phyloP scores from a whole-genome alignment of 164 flowering plant species.

The Dillenia turbinata region DNA sequence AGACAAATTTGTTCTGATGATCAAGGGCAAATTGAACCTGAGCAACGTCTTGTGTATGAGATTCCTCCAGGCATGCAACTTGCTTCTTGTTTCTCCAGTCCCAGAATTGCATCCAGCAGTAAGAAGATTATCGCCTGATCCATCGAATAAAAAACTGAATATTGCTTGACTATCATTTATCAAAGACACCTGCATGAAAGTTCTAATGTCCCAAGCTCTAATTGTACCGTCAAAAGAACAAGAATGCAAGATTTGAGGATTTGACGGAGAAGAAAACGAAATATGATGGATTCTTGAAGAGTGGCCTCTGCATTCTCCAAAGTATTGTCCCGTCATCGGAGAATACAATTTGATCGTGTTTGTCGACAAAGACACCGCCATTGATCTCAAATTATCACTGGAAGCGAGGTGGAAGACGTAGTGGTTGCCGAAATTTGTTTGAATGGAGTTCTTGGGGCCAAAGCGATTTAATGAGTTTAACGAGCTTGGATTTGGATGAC shows the following conservation, averaged over 20 bases:
- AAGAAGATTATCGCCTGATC: constrained; percentile 59
- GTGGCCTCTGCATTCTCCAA: constrained; percentile 87
- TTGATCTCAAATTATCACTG: constrained; percentile 60
- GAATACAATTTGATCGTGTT: constrained; percentile 82
- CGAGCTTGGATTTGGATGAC: constrained; percentile 6
- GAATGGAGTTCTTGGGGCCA: constrained; percentile 73
- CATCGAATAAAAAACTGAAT: constrained; percentile 87
- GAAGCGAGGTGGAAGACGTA: constrained; percentile 86
- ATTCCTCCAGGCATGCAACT: constrained; percentile 90
- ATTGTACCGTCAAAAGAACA: constrained; percentile 87
- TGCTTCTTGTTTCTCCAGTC: constrained; percentile 84
- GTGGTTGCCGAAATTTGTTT: constrained; percentile 87
- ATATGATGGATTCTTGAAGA: constrained; percentile 61
- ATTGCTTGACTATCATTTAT: constrained; percentile 64
- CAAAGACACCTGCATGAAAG: constrained; percentile 61
- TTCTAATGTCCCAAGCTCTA: constrained; percentile 84
- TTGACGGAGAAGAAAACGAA: constrained; percentile 42
- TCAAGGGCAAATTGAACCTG: constrained; percentile 91
- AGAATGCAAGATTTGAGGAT: constrained; percentile 53
- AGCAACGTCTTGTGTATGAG: constrained; percentile 92
- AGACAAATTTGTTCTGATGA: constrained; percentile 59
- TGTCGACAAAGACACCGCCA: constrained; percentile 87
- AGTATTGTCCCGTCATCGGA: constrained; percentile 69
- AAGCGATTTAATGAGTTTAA: constrained; percentile 35
- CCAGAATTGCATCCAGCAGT: constrained; percentile 89